Conservation (phyloP, 805 yeast genomes). For the Starmerella etchellsii region DNA sequence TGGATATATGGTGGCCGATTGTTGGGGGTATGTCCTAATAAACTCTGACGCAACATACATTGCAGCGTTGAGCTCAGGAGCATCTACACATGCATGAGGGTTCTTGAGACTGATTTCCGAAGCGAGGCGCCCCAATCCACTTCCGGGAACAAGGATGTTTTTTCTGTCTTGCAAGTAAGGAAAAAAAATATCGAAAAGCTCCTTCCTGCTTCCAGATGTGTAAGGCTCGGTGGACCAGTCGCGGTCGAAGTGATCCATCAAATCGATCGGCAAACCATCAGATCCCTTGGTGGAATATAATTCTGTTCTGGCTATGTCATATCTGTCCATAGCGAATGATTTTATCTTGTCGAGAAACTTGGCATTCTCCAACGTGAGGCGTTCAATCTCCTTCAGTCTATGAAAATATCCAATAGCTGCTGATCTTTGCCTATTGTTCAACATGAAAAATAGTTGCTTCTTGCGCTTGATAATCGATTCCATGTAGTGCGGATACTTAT, state of each 20-base stretch:
- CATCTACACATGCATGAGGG: constrained; percentile 35
- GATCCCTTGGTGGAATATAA: constrained; percentile 30
- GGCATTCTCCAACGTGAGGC: constrained; percentile 37
- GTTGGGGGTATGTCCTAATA: constrained; percentile 6
- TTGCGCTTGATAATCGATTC: constrained; percentile 16
- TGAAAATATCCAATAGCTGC: constrained; percentile 40
- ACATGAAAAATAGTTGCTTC: constrained; percentile 21
- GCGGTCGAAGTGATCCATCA: constrained; percentile 61
- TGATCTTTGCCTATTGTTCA: constrained; percentile 46
- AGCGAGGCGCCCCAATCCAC: constrained; percentile 73
- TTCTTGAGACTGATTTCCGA: constrained; percentile 37
- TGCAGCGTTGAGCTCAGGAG: constrained; percentile 62
- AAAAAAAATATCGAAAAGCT: constrained; percentile 41
- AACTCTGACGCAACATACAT: constrained; percentile 44
- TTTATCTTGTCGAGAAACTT: constrained; percentile 36
- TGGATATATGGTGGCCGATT: constrained; percentile 22
- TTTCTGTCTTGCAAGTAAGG: constrained; percentile 26
- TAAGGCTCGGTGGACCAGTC: constrained; percentile 47
- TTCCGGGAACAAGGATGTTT: constrained; percentile 62
- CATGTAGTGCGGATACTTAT: constrained; percentile 14
- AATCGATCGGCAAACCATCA: constrained; percentile 22
- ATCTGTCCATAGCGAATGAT: constrained; percentile 26
- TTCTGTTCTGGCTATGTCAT: constrained; percentile 35
- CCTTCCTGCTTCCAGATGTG: constrained; percentile 39
- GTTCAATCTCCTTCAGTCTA: constrained; percentile 41